Percentiles rank a stretch among this genome's conserved stretches.
phyloP scores from a whole-genome alignment of 2,329 filamentous ascomycete species.

The Fusarium sp. region DNA sequence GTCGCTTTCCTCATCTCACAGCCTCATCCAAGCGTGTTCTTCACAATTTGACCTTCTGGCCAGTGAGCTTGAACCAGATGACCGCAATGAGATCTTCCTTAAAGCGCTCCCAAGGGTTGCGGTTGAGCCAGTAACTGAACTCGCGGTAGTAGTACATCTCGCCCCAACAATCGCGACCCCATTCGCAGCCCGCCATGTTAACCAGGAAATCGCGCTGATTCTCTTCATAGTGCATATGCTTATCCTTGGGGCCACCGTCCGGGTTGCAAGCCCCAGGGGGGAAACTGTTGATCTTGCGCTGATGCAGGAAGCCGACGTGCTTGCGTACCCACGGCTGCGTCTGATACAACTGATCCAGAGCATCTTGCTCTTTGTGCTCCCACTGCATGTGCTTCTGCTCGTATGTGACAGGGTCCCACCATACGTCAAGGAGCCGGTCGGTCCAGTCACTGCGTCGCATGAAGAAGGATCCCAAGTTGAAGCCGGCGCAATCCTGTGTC shows the following conservation, averaged over 20 bases:
- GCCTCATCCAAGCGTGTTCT: conserved; percentile 8
- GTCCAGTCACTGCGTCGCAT: conserved; percentile 88
- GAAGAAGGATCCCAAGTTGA: conserved; percentile 98
- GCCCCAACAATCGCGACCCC: conserved; percentile 96
- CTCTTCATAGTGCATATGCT: conserved; percentile 86
- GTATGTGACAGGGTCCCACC: conserved; percentile 98
- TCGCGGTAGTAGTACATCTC: conserved; percentile 98
- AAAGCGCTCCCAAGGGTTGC: conserved; percentile 82
- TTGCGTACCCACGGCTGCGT: conserved; percentile 94
- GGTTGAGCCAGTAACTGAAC: conserved; percentile 90
- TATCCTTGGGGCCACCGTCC: conserved; percentile 73
- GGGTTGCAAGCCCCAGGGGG: conserved; percentile 89
- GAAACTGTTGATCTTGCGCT: conserved; percentile 95
- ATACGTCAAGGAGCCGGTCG: conserved; percentile 90
- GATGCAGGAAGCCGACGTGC: conserved; percentile 88
- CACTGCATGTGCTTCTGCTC: conserved; percentile 99
- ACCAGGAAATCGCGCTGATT: conserved; percentile 91
- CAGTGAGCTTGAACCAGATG: conserved; percentile 74
- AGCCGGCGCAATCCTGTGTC: conserved; percentile 93
- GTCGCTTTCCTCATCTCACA: conserved; percentile 5
- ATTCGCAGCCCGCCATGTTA: conserved; percentile 98
- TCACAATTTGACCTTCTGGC: conserved; percentile 70
- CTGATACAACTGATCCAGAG: conserved; percentile 90
- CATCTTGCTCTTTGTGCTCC: conserved; percentile 99
- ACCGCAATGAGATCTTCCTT: conserved; percentile 75